phyloP scores from a whole-genome alignment of 768 basidiomycete genomes.

The Russula sp. region DNA sequence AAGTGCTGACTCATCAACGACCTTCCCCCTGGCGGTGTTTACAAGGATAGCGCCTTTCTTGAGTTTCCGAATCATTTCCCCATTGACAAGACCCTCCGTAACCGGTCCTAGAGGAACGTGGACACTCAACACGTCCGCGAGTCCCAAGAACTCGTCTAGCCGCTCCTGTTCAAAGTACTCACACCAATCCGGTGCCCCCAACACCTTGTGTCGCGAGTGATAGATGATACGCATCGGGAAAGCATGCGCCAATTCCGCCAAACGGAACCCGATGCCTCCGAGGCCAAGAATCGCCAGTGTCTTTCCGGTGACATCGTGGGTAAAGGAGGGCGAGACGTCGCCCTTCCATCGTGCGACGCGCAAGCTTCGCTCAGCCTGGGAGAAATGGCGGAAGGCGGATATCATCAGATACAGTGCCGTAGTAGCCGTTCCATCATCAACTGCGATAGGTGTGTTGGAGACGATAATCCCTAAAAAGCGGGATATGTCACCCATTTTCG shows the following conservation, averaged over 20 bases:
- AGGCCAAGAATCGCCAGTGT: conserved; percentile 74
- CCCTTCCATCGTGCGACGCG: conserved; percentile 62
- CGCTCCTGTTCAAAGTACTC: conserved; percentile 67
- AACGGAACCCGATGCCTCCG: conserved; percentile 70
- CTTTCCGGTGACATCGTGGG: conserved; percentile 64
- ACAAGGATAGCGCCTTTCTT: conserved; percentile 77
- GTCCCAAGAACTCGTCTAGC: conserved; percentile 57
- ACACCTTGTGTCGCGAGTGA: conserved; percentile 58
- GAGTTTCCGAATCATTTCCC: conserved; percentile 71
- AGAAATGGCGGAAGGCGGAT: conserved; percentile 71
- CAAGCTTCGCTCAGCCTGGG: conserved; percentile 56
- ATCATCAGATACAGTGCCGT: conserved; percentile 82
- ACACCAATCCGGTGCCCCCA: conserved; percentile 65
- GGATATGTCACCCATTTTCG: neutral
- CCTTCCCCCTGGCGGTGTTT: conserved; percentile 89
- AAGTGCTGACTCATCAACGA: conserved; percentile 85
- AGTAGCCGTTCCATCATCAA: conserved; percentile 89
- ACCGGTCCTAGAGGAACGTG: conserved; percentile 77
- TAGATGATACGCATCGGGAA: conserved; percentile 93
- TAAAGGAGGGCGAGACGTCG: conserved; percentile 43
- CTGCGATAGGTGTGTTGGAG: conserved; percentile 87
- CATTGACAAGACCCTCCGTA: conserved; percentile 71
- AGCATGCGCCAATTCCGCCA: conserved; percentile 67
- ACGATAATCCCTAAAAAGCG: conserved; percentile 58
- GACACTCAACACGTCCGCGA: conserved; percentile 80